phyloP scores from a whole-genome alignment of 1,284 basidiomycete species.

The Erythrobasidium hasegawianum region DNA sequence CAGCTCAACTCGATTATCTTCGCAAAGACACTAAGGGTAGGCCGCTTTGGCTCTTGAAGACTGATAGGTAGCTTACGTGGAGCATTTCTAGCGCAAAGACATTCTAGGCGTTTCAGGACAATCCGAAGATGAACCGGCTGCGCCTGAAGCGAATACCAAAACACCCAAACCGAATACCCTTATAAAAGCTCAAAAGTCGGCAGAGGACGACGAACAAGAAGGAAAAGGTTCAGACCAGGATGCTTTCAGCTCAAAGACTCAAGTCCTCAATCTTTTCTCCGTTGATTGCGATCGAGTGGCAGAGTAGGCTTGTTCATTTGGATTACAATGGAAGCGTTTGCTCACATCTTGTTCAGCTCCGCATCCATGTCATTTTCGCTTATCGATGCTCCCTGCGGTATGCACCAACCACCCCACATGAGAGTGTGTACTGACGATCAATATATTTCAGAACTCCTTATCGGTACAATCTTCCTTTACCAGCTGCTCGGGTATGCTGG shows the following conservation, averaged over 20 bases:
- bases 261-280: conserved; percentile 72
- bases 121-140: conserved; percentile 46
- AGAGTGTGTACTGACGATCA: background rate
- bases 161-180: conserved; percentile 36
- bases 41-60: background rate
- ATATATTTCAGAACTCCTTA: background rate
- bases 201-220: conserved; percentile 61
- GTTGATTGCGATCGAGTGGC: conserved; percentile 85
- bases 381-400: conserved; percentile 62
- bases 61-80: background rate
- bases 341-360: conserved; percentile 34
- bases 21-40: conserved; percentile 64
- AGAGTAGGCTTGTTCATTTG: conserved; percentile 73
- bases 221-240: conserved; percentile 52
- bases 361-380: conserved; percentile 43
- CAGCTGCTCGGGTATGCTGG: conserved; percentile 64
- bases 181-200: conserved; percentile 8
- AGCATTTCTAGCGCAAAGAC: conserved; percentile 39
- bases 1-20: conserved; percentile 84
- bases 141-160: conserved; percentile 39
- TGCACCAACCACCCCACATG: background rate
- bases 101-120: conserved; percentile 40
- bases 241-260: conserved; percentile 71
- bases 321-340: conserved; percentile 51
- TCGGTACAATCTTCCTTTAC: conserved; percentile 69